Base-by-base conservation (phyloP, 2,329 filamentous ascomycete species). In the Grosmannia clavigera region DNA sequence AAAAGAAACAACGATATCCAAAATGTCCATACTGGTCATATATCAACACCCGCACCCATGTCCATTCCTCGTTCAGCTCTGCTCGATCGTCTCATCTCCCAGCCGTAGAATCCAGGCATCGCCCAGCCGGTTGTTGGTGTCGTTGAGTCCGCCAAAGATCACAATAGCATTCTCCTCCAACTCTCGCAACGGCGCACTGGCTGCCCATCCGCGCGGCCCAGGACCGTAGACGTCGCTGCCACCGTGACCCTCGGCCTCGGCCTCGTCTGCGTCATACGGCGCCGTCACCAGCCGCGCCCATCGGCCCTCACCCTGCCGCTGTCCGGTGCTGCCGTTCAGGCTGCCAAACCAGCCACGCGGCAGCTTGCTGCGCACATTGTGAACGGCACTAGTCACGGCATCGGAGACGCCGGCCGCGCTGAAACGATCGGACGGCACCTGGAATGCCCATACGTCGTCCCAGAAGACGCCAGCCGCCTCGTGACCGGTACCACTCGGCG, bases 91-190 rank as follows among this genome's bases (percentile, higher is more conserved):
- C 59, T 61, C 62, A 66, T 62, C 73, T 10, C 73, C 76, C 61
- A 86, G 71, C 61, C 80, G 76, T 66, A 87, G 71, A 55, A 87
- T 81, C 83, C 84, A 87, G 3, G 81, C 84, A 69, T 87, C 83
- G 46, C 78, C 81, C 53, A 84, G 67, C 54, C 80, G 72, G 65
- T 72, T 70, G 63, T 81, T 80, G 22, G 73, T 71, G 48, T 76
- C 77, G 53, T 75, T 74, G 60, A 85, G 58, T 0, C 84, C 84
- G 43, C 85, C 85, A 73, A 81, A 84, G 12, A 87, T 65, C 33
- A 87, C 69, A 14, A 87, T 73, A 3, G 76, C 81, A 46, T 76
- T 79, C 68, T 82, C 80, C 68, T 85, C 83, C 43, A 85, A 68
- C 62, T 86, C 81, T 0, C 77, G 77, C 71, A 84, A 75, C 16